These are phyloP conservation scores for Vigna nakashimae DNA, from an alignment of 306 rosid species.

Conservation along the genomic window DNA sequence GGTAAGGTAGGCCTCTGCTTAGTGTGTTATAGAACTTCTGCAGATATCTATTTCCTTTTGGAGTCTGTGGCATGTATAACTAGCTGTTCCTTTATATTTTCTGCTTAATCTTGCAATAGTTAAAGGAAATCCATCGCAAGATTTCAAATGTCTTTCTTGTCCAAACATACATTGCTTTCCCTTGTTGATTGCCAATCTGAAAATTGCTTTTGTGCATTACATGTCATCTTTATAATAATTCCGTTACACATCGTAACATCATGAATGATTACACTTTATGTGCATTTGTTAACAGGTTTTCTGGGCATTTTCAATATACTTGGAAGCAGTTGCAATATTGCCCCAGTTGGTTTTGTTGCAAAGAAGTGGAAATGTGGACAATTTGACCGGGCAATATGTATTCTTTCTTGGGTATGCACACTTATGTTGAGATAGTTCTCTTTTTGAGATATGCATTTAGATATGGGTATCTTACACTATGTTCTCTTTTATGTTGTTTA, in stretches of 20 bases:
- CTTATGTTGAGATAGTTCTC: constrained; percentile 13
- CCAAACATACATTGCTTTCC: constrained; percentile 1
- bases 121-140: not conserved
- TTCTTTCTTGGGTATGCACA: constrained; percentile 84
- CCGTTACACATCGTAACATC: constrained; percentile 7
- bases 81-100: not conserved
- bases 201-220: constrained; percentile 16
- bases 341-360: constrained; percentile 94
- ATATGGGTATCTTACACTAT: constrained; percentile 9
- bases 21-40: not conserved
- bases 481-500: not conserved
- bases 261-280: constrained; percentile 24
- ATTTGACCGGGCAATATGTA: constrained; percentile 90
- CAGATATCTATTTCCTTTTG: constrained; percentile 3
- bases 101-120: constrained; percentile 6
- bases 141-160: constrained; percentile 1
- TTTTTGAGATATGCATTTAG: constrained; percentile 19
- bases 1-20: constrained; percentile 6
- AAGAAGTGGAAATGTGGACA: constrained; percentile 94
- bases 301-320: constrained; percentile 96
- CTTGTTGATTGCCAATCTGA: not conserved
- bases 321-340: constrained; percentile 90
- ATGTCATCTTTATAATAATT: constrained; percentile 35
- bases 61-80: not conserved
- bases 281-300: constrained; percentile 60